Evolutionary conservation across 1,139 yeast genomes (phyloP).

Genomic region (Saccharomyces pastorianus): DNA sequence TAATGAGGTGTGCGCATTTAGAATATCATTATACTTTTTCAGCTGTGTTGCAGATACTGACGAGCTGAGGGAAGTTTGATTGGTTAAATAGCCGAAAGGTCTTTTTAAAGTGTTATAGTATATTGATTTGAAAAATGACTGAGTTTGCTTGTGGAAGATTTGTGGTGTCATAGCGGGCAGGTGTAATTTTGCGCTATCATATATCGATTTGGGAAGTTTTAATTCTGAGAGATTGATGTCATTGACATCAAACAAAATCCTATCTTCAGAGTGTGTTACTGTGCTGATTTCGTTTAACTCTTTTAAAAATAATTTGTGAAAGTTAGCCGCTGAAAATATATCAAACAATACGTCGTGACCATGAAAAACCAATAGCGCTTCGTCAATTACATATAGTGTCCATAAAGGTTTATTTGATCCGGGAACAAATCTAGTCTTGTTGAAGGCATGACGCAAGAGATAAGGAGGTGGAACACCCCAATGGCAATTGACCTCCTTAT

Average conservation of each 20-base stretch:
- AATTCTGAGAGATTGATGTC: not conserved
- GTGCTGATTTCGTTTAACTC: not conserved
- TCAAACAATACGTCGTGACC: constrained; percentile 29
- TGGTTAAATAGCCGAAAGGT: constrained; percentile 14
- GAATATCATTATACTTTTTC: constrained; percentile 8
- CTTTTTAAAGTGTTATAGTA: constrained; percentile 22
- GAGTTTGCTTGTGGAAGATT: constrained; percentile 22
- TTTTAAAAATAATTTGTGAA: constrained; percentile 17
- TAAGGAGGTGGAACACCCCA: constrained; percentile 25
- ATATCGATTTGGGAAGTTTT: constrained; percentile 17
- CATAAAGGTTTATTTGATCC: constrained; percentile 23
- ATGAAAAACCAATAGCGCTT: constrained; percentile 23
- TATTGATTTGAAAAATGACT: constrained; percentile 23
- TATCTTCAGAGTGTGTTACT: not conserved
- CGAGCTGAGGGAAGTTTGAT: not conserved
- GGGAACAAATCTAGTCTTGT: constrained; percentile 18
- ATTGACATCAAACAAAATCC: not conserved
- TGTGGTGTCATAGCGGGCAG: constrained; percentile 23
- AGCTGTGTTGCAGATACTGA: constrained; percentile 1
- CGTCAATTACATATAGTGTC: constrained; percentile 24
- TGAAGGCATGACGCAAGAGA: constrained; percentile 24
- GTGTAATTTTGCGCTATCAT: constrained; percentile 16
- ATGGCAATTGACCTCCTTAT: constrained; percentile 24
- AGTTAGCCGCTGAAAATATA: constrained; percentile 27
- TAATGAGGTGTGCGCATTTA: constrained; percentile 10